A percentile compares a stretch with the other conserved stretches of the same genome.
Conservation (phyloP, 2,329 filamentous ascomycete species). For the Neocucurbitaria cava region DNA sequence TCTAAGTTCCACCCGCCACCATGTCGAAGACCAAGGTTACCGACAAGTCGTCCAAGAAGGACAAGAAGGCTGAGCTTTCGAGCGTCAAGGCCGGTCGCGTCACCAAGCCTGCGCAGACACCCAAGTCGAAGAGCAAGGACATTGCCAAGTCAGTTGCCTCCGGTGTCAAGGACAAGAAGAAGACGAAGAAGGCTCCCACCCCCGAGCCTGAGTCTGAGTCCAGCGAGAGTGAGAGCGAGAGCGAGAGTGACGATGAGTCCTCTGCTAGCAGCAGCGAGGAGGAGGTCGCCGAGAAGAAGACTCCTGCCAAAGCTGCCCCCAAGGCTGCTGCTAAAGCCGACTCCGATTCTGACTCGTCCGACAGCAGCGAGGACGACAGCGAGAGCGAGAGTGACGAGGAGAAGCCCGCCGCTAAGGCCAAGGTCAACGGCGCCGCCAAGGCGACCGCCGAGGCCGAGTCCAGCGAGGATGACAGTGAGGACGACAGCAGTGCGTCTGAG, state of each 20-base stretch:
- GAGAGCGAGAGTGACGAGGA: conserved; percentile 38
- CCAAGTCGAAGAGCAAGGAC: conserved; percentile 72
- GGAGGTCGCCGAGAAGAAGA: conserved; percentile 45
- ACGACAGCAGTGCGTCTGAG: conserved; percentile 41
- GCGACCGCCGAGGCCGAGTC: conserved; percentile 48
- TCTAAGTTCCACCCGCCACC: conserved; percentile 31
- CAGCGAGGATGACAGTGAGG: conserved; percentile 42
- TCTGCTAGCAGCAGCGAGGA: conserved; percentile 38
- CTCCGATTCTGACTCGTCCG: conserved; percentile 34
- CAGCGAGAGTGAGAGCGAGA: conserved; percentile 43
- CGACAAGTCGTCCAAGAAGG: conserved; percentile 58
- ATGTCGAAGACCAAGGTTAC: conserved; percentile 48
- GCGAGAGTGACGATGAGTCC: conserved; percentile 44
- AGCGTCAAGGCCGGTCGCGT: conserved; percentile 71
- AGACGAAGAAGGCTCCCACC: conserved; percentile 57
- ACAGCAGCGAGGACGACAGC: conserved; percentile 35
- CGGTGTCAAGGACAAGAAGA: conserved; percentile 58
- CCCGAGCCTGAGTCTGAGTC: conserved; percentile 54
- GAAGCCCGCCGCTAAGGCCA: conserved; percentile 38
- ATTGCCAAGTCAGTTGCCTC: conserved; percentile 62
- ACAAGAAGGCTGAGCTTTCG: conserved; percentile 65
- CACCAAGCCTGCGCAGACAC: conserved; percentile 70
- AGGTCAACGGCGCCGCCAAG: conserved; percentile 44
- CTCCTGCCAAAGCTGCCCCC: conserved; percentile 40
- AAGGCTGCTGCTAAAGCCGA: conserved; percentile 48